Evolutionary conservation across 2,329 filamentous ascomycete species (phyloP), one percentile per base, ranked within the genome.

Genomic region (Chaetomium globosum): DNA sequence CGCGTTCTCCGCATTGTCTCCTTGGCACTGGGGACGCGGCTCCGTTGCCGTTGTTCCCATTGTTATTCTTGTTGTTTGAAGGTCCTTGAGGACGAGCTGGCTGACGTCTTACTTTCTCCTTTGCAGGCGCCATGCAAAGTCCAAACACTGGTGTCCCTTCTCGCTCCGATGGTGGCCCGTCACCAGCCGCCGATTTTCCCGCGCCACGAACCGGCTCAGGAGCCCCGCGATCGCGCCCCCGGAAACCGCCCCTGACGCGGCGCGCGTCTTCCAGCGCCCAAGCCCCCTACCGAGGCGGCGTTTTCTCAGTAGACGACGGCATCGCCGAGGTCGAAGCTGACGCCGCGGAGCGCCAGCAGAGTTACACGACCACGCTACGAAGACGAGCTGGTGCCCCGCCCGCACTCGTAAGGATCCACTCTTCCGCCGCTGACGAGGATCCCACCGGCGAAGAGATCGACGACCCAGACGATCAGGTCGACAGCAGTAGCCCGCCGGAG

Each of bases 301-400:
- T 94, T 66, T 98, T 96, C 78, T 97, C 93, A 0, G 92, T 92
- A 56, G 93, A 98, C 74, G 94, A 98, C 75, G 93, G 92, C 73
- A 82, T 88, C 28, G 84, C 87, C 69, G 94, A 97, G 77, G 87
- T 97, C 23, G 88, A 91, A 73, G 85, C 86, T 67, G 90, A 93
- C 73, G 79, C 84, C 67, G 78, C 78, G 53, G 80, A 76, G 66
- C 80, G 83, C 70, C 80, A 85, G 64, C 77, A 80, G 69, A 74
- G 60, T 58, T 77, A 75, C 65, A 66, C 73, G 58, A 76, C 73
- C 54, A 79, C 70, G 63, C 82, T 74, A 74, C 83, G 74, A 46
- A 75, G 75, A 64, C 75, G 77, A 52, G 74, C 74, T 19, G 72
- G 73, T 39, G 74, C 70, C 0, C 73, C 77, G 6, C 75, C 78